Percentiles rank a stretch among this genome's conserved stretches.
phyloP scores from a whole-genome alignment of 192 early-diverging fungal species.

The Backusella westeae region DNA sequence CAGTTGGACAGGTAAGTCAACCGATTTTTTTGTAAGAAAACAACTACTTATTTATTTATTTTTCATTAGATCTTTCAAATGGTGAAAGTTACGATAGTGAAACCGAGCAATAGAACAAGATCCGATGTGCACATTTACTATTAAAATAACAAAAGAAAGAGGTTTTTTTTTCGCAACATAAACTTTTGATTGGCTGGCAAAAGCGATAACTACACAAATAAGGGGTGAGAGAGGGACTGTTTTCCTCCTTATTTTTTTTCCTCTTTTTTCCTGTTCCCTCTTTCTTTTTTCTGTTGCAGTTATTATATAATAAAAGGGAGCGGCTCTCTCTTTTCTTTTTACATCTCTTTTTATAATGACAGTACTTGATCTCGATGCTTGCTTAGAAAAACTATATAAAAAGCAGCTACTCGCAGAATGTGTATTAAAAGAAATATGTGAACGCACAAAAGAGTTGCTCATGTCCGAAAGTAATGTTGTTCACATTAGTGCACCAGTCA shows the following conservation, averaged over 20 bases:
- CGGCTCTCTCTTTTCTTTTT: background rate
- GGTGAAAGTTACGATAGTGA: background rate
- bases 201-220: conserved; percentile 3
- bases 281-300: background rate
- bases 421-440: conserved; percentile 79
- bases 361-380: conserved; percentile 78
- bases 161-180: background rate
- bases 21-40: background rate
- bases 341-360: conserved; percentile 23
- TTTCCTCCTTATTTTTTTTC: background rate
- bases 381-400: conserved; percentile 71
- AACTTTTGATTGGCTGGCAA: background rate
- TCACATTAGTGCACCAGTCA: conserved; percentile 80
- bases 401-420: conserved; percentile 74
- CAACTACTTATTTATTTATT: background rate
- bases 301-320: background rate
- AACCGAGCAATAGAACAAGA: background rate
- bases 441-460: conserved; percentile 75
- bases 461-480: conserved; percentile 85
- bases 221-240: background rate
- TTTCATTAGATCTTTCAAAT: background rate
- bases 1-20: background rate
- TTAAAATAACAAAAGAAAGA: background rate
- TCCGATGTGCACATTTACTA: background rate
- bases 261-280: background rate